Evolutionary conservation across 768 basidiomycete genomes (phyloP).

Genomic region (Rhizopogon salebrosus): DNA sequence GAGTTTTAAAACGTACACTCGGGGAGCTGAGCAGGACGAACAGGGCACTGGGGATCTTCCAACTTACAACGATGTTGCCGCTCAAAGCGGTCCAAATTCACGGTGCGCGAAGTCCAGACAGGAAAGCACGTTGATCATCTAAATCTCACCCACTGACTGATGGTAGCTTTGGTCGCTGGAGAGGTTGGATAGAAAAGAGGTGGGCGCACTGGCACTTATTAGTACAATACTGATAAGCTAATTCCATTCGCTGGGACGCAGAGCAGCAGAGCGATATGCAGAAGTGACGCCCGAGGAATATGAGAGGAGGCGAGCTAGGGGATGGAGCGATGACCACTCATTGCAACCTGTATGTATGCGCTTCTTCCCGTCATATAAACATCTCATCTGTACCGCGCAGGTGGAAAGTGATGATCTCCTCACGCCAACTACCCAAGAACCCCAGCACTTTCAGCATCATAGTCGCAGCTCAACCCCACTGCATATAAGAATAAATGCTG

Average conservation of each 20-base stretch:
- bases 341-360: constrained; percentile 11
- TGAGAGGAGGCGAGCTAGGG: constrained; percentile 51
- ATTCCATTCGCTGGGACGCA: constrained; percentile 22
- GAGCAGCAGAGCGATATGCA: constrained; percentile 79
- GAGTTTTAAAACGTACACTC: constrained; percentile 21
- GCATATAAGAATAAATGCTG: constrained; percentile 41
- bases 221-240: not conserved
- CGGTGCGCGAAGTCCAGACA: constrained; percentile 50
- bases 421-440: constrained; percentile 2
- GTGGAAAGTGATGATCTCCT: constrained; percentile 5
- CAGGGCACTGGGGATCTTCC: constrained; percentile 55
- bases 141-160: constrained; percentile 6
- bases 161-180: constrained; percentile 78
- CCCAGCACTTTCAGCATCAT: not conserved
- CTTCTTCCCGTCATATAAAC: not conserved
- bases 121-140: not conserved
- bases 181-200: constrained; percentile 88
- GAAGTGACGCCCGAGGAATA: constrained; percentile 59
- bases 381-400: constrained; percentile 5
- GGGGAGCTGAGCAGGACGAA: constrained; percentile 36
- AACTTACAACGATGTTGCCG: constrained; percentile 75
- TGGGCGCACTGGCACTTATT: constrained; percentile 18
- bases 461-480: constrained; percentile 18
- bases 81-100: constrained; percentile 76
- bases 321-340: constrained; percentile 56